Conservation (phyloP, 495 filamentous ascomycete species). For the Bryoglossum gracile region DNA sequence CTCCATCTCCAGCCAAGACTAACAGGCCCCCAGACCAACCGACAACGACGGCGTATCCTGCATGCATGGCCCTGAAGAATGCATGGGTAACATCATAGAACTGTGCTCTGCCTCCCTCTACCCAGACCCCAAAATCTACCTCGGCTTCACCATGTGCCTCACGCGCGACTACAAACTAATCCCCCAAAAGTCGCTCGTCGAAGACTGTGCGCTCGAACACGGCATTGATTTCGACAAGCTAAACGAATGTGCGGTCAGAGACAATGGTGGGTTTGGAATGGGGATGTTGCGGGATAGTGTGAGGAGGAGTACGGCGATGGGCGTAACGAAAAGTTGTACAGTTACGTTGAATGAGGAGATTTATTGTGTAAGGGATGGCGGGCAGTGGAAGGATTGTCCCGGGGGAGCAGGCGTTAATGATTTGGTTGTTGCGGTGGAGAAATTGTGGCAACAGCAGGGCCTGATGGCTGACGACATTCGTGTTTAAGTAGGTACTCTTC, state of each 20-base stretch:
- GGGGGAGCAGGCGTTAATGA: conserved; percentile 60
- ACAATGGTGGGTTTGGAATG: conserved; percentile 56
- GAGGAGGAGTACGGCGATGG: conserved; percentile 54
- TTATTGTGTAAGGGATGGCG: conserved; percentile 79
- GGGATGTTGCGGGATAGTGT: conserved; percentile 71
- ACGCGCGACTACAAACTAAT: conserved; percentile 64
- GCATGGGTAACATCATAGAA: conserved; percentile 88
- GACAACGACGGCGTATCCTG: conserved; percentile 65
- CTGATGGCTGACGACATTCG: too few relatives aligned
- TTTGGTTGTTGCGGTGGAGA: conserved; percentile 67
- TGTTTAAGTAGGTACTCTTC: conserved; percentile 11
- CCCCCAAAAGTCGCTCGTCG: conserved; percentile 62
- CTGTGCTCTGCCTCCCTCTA: conserved; percentile 80
- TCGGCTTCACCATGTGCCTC: conserved; percentile 89
- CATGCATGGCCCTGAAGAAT: conserved; percentile 85
- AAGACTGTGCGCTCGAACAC: conserved; percentile 83
- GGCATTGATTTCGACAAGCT: conserved; percentile 76
- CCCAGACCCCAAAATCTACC: conserved; percentile 73
- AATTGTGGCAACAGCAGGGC: too few relatives aligned
- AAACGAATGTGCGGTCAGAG: conserved; percentile 61
- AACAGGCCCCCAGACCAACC: conserved; percentile 33
- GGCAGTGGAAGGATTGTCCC: conserved; percentile 73
- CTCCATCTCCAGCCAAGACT: not conserved
- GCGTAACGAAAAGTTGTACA: conserved; percentile 80
- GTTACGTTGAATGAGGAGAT: conserved; percentile 68